A percentile compares a stretch with the other conserved stretches of the same genome.
These are phyloP conservation scores for Phytophthora colocasiae DNA, from an alignment of 352 stramenopile species.

Conservation along the genomic window DNA sequence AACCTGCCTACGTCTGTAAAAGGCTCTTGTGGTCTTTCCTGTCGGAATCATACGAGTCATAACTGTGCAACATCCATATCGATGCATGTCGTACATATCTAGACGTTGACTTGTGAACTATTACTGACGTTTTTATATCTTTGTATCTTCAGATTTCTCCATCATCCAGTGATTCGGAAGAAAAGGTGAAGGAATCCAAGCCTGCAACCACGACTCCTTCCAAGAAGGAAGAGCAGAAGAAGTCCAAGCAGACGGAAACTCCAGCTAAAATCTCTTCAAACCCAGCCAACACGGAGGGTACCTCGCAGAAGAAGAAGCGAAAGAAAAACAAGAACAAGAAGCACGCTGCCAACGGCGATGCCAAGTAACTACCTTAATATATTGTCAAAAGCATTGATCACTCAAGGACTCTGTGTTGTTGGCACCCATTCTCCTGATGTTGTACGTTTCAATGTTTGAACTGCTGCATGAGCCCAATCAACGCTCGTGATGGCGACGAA, in stretches of 20 bases:
- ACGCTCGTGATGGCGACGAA: constrained; percentile 62
- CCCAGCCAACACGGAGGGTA: constrained; percentile 7
- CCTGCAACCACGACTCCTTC: constrained; percentile 2
- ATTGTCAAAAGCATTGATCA: constrained; percentile 15
- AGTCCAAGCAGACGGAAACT: constrained; percentile 24
- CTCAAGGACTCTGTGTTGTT: constrained; percentile 5
- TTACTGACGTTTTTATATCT: constrained; percentile 16
- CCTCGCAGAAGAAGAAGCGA: constrained; percentile 66
- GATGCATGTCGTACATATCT: constrained; percentile 33
- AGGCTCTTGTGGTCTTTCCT: constrained; percentile 71
- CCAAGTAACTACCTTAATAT: constrained; percentile 34
- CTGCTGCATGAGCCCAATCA: constrained; percentile 51
- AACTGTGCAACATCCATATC: constrained; percentile 87
- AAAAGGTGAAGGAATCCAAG: constrained; percentile 45
- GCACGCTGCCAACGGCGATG: constrained; percentile 16
- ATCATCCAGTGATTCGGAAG: constrained; percentile 53
- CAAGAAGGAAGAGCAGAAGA: constrained; percentile 51
- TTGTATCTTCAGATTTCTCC: constrained; percentile 19
- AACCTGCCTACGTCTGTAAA: constrained; percentile 54
- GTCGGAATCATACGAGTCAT: constrained; percentile 94
- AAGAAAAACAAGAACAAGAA: constrained; percentile 64
- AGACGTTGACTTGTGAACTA: constrained; percentile 12
- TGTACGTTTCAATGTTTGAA: constrained; percentile 46
- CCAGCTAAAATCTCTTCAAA: constrained; percentile 16
- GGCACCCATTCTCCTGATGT: constrained; percentile 35